These are phyloP conservation scores for Phytophthora sp. DNA, from an alignment of 352 stramenopile genomes.

Conservation along the genomic window DNA sequence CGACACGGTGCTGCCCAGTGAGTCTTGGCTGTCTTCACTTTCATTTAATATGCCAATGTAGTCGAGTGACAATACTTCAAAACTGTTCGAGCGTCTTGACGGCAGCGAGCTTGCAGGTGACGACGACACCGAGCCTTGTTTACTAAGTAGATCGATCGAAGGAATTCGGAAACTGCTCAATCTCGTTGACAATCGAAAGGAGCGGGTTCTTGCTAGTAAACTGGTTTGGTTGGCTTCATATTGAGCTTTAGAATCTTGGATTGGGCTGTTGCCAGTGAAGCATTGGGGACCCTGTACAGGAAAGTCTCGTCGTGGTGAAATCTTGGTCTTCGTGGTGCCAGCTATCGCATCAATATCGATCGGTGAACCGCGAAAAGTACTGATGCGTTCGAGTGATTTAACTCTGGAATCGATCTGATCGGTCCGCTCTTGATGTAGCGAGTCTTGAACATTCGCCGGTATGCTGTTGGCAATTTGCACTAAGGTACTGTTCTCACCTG, in stretches of 20 bases:
- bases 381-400: not conserved
- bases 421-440: not conserved
- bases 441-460: not conserved
- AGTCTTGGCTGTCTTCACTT: constrained; percentile 8
- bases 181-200: constrained; percentile 8
- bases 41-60: constrained; percentile 2
- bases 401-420: not conserved
- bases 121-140: constrained; percentile 5
- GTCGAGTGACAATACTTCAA: constrained; percentile 13
- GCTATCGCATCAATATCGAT: constrained; percentile 25
- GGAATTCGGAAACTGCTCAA: constrained; percentile 21
- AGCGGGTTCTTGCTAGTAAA: constrained; percentile 7
- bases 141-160: not conserved
- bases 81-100: constrained; percentile 20
- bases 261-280: constrained; percentile 2
- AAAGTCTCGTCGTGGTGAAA: constrained; percentile 1
- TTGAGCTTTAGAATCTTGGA: not conserved
- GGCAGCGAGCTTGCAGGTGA: constrained; percentile 26
- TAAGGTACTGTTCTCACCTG: not conserved
- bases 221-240: not conserved
- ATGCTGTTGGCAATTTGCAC: not conserved
- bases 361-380: constrained; percentile 13
- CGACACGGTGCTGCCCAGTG: constrained; percentile 7
- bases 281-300: not conserved
- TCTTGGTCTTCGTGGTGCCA: not conserved